phyloP scores from a whole-genome alignment of 139 green algal genomes.

The Chlamydomonas applanata region DNA sequence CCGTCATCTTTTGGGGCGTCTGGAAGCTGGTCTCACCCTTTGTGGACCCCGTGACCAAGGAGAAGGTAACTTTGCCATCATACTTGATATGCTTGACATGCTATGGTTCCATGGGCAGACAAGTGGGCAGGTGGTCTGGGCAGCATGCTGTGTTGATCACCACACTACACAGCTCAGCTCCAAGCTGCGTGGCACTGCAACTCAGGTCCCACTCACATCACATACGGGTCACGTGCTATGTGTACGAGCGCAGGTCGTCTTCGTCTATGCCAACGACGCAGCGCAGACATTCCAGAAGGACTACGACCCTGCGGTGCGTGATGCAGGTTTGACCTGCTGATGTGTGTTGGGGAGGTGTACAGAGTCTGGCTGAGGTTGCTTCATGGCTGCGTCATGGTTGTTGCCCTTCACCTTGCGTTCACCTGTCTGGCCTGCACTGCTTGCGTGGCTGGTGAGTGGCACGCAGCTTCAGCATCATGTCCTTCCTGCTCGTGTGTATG shows the following conservation, averaged over 20 bases:
- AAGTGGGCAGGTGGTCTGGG: background rate
- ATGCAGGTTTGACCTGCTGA: background rate
- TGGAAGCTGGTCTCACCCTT: constrained; percentile 58
- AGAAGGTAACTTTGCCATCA: no score
- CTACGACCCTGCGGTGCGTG: constrained; percentile 7
- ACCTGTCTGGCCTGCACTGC: no score
- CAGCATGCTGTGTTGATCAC: background rate
- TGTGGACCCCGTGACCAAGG: constrained; percentile 45
- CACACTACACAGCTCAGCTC: background rate
- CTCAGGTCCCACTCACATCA: background rate
- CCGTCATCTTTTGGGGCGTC: constrained; percentile 48
- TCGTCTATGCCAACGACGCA: constrained; percentile 33
- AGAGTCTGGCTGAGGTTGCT: no score
- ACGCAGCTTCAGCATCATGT: no score
- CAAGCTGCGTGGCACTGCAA: background rate
- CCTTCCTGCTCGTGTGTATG: background rate
- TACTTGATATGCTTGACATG: background rate
- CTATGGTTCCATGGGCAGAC: background rate
- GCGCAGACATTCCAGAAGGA: background rate
- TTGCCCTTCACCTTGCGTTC: no score
- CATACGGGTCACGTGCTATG: background rate
- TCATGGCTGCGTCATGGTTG: no score
- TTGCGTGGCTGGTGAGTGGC: no score
- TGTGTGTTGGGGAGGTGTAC: background rate
- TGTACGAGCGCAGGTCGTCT: constrained; percentile 34